Evolutionary conservation across 2,329 filamentous ascomycete species (phyloP).

Genomic region (Claviceps pusilla): DNA sequence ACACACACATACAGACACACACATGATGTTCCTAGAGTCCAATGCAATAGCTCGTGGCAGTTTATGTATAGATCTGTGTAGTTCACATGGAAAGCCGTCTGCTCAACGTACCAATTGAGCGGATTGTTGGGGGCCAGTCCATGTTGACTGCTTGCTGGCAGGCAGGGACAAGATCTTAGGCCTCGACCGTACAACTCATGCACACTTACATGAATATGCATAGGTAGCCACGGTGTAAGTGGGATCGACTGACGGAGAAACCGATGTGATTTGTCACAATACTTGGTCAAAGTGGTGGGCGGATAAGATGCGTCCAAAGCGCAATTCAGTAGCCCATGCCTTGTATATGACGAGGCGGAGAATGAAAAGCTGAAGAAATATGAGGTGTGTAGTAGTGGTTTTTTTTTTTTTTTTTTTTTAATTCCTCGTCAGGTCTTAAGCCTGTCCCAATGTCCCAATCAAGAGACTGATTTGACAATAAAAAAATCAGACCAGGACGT

Average conservation of each 20-base stretch:
- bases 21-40: neutral
- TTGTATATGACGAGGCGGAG: neutral
- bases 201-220: conserved; percentile 3
- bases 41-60: conserved; percentile 1
- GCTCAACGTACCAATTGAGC: neutral
- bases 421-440: neutral
- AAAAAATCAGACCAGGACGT: neutral
- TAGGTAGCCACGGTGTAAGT: conserved; percentile 1
- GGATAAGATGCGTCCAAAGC: neutral
- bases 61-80: neutral
- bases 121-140: neutral
- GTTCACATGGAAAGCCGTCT: neutral
- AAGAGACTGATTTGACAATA: neutral
- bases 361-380: neutral
- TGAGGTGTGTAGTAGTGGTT: neutral
- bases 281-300: neutral
- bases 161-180: neutral
- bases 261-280: conserved; percentile 4
- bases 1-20: neutral
- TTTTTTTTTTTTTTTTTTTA: neutral
- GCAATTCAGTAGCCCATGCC: neutral
- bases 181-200: conserved; percentile 3
- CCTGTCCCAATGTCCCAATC: neutral
- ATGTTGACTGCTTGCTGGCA: neutral
- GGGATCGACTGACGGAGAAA: neutral